Percentiles rank a stretch among this genome's conserved stretches.
Evolutionary conservation across 257 asterid genomes (phyloP).

Genomic region (Pogostemon cablin): DNA sequence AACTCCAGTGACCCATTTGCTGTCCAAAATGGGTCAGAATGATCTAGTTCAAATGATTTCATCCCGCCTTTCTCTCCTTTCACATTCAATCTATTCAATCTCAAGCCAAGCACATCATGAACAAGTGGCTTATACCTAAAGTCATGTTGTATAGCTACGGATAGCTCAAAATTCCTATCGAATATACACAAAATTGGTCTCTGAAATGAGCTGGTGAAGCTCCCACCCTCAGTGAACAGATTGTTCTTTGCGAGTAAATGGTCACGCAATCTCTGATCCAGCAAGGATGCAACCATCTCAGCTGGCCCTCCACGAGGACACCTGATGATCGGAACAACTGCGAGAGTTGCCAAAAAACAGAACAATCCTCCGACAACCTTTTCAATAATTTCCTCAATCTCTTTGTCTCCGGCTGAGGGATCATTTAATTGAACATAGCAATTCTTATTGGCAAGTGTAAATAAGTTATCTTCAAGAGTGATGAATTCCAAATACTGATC

Average conservation of each 20-base stretch:
- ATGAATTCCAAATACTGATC: slow-evolving; percentile 96
- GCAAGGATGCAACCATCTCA: slow-evolving; percentile 90
- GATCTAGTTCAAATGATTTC: slow-evolving; percentile 83
- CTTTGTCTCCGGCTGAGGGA: slow-evolving; percentile 93
- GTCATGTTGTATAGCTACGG: slow-evolving; percentile 89
- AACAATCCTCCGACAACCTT: slow-evolving; percentile 81
- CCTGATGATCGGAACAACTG: slow-evolving; percentile 90
- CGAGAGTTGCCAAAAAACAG: slow-evolving; percentile 96
- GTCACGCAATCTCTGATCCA: slow-evolving; percentile 89
- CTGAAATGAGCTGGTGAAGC: slow-evolving; percentile 79
- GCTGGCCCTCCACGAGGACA: slow-evolving; percentile 99
- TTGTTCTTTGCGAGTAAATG: slow-evolving; percentile 89
- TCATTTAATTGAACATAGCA: slow-evolving; percentile 93
- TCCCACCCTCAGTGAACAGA: slow-evolving; percentile 79
- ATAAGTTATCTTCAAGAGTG: slow-evolving; percentile 82
- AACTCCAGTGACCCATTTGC: slow-evolving; percentile 80
- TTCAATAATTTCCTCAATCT: slow-evolving; percentile 82
- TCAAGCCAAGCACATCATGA: slow-evolving; percentile 94
- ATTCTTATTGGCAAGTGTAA: slow-evolving; percentile 82
- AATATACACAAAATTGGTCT: slow-evolving; percentile 92
- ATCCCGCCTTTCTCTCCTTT: slow-evolving; percentile 85
- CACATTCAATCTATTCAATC: slow-evolving; percentile 86
- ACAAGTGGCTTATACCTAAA: slow-evolving; percentile 95
- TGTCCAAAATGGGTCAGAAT: slow-evolving; percentile 84
- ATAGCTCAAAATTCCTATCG: slow-evolving; percentile 89